phyloP scores from a whole-genome alignment of 257 asterid species.

The Gentiana macrophylla region DNA sequence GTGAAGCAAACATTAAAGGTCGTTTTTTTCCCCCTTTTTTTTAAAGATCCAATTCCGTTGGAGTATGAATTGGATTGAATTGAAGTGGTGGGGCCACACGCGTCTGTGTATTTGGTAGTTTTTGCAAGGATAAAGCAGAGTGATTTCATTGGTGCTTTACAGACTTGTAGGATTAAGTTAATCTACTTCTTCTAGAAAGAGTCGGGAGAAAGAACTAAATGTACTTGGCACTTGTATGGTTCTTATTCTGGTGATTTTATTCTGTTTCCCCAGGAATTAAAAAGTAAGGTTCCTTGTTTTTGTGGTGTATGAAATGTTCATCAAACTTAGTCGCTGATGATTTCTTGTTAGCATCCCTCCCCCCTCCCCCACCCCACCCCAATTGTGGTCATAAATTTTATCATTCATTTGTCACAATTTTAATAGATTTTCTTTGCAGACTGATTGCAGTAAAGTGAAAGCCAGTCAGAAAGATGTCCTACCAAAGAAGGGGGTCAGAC shows the following conservation, averaged over 20 bases:
- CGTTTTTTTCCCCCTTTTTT: neutral
- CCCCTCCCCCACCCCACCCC: too few relatives aligned
- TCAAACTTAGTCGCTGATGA: too few relatives aligned
- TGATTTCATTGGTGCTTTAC: neutral
- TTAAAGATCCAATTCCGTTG: neutral
- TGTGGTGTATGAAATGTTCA: neutral
- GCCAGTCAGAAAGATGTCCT: conserved; percentile 57
- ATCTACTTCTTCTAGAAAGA: neutral
- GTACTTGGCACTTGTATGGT: neutral
- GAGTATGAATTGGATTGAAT: neutral
- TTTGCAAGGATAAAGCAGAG: neutral
- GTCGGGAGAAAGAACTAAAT: neutral
- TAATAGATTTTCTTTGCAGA: conserved; percentile 18
- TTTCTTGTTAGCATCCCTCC: neutral
- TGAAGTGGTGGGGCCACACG: neutral
- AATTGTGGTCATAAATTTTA: neutral
- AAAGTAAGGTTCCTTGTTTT: neutral
- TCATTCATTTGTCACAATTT: neutral
- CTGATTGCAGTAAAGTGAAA: conserved; percentile 19
- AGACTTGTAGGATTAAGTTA: neutral
- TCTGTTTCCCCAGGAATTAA: neutral
- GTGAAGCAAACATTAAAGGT: neutral
- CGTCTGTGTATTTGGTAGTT: neutral
- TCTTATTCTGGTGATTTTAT: neutral
- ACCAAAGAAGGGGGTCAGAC: conserved; percentile 81